Base-by-base conservation (phyloP, 257 asterid species). In the Gardenia jasminoides region DNA sequence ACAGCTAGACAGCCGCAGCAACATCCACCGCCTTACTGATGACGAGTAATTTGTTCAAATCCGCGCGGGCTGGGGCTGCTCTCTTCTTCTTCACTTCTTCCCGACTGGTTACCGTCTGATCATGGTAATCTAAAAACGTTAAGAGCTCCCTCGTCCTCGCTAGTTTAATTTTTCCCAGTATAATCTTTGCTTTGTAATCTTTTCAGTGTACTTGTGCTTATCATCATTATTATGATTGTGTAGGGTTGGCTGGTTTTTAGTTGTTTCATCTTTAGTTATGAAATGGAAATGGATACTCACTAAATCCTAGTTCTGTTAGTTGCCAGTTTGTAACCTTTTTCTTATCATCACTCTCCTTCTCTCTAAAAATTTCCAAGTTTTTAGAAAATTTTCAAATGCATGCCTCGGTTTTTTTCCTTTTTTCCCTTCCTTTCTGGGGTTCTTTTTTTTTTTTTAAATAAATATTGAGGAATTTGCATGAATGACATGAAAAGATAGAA, bases 1-100 rank as follows among this genome's bases (percentile, higher is more conserved):
- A 72, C 92, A 6, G 87, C 86, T 10, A 83, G 96, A 56, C 97
- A 83, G 75, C 88, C 88, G 16, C 90, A 65, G 22, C 90, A 88
- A 13, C 87, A 87, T 46, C 87, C 84, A 33, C 92, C 96, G 69
- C 90, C 86, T 4, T 90, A 86, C 86, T 90, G 80, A 85, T 50
- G 75, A 26, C 13, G 43, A 64, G 80, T 43, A 17, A 13, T 28
- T 11, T 46, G 39, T 28, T 72, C n/a, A 26, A 11, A 43, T 70
- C 39, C 9, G 15, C 39, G 59, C 72, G 52, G 24, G 10, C 43
- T 61, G 0, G 58, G 58, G 22, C 0, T 48, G 11, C 54, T 3
- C 20, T 50, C 15, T 22, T 13, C 17, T 17, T 15, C 4, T 16
- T 50, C 66, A 3, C 31, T 56, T 4, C 26, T 56, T 10, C 11